Evolutionary conservation across 495 filamentous ascomycete species (phyloP).

Genomic region (Xylaria scruposa): DNA sequence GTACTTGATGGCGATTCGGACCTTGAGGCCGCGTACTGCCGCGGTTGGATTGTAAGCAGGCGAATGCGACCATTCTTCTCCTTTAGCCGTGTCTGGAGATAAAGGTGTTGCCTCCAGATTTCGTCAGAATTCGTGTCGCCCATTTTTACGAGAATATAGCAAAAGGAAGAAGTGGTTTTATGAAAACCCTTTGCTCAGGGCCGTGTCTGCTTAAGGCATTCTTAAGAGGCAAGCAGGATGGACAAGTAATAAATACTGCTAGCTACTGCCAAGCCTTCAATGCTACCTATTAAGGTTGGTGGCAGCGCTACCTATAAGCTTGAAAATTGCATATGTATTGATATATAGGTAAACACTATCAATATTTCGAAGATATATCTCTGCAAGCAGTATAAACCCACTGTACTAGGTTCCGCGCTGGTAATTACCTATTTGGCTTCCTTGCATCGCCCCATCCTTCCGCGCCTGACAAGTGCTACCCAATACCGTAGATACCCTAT

Average conservation of each 20-base stretch:
- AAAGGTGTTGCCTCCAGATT: slow-evolving; percentile 27
- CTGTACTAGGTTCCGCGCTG: background rate
- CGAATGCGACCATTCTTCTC: slow-evolving; percentile 27
- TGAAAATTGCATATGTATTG: background rate
- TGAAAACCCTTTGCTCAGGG: background rate
- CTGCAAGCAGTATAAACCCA: background rate
- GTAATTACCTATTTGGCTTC: background rate
- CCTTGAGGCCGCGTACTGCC: slow-evolving; percentile 21
- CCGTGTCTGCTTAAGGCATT: background rate
- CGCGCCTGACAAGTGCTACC: background rate
- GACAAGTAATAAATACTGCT: background rate
- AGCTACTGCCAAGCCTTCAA: background rate
- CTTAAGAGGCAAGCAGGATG: background rate
- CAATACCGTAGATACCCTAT: background rate
- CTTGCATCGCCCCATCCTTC: slow-evolving; percentile 10
- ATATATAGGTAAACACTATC: background rate
- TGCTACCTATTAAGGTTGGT: background rate
- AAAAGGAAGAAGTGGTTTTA: background rate
- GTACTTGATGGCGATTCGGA: slow-evolving; percentile 13
- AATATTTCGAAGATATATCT: background rate
- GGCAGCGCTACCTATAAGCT: background rate
- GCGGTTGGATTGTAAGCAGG: slow-evolving; percentile 29
- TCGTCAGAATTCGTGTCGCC: background rate
- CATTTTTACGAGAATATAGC: slow-evolving; percentile 3
- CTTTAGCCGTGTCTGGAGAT: slow-evolving; percentile 27